Base-by-base conservation (phyloP, 2,329 filamentous ascomycete species). In the Pestalotiopsis sp. region DNA sequence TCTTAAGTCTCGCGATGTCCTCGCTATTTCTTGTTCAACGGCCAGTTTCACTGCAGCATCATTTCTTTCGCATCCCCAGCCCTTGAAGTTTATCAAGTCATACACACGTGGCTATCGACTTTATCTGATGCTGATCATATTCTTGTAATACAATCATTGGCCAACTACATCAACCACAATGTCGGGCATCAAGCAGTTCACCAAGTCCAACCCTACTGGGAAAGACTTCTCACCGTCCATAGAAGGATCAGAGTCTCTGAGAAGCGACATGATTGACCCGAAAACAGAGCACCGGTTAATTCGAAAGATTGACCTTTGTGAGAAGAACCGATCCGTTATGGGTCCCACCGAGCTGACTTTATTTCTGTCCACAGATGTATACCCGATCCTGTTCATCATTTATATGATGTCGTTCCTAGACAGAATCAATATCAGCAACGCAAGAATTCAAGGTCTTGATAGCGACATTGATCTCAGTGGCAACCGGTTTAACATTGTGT, bases 341-440 rank as follows among this genome's bases (percentile, higher is more conserved):
- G 12, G 23, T n/a, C 20, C 17, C 5, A n/a, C 45, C 14, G 7
- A 36, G 23, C 23, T 59, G 27, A 59, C 57, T 14, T 20, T 9
- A 9, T 17, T 14, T 23, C 31, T 14, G 17, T 12, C 38, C 7
- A 36, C 6, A 67, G 65, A 60, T 45, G 76, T 84, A 67, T 81
- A 78, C 59, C 82, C 83, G 1, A 76, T 81, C 38, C 76, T 84
- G 23, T 82, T 81, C 64, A 57, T 83, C 65, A 76, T 83, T 61
- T 83, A 82, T 71, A 76, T 80, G 69, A 77, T 83, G 75, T 81
- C 81, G 7, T 83, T 83, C 68, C 73, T 84, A 23, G 82, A 84
- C 61, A 79, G 83, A 41, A 82, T 79, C 79, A 84, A 85, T 71
- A 84, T 85, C 67, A 81, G 82, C 75, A 85, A 86, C 75, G 83